Base-by-base conservation (phyloP, 176 grass and related monocot genomes). In the Carex parvula region DNA sequence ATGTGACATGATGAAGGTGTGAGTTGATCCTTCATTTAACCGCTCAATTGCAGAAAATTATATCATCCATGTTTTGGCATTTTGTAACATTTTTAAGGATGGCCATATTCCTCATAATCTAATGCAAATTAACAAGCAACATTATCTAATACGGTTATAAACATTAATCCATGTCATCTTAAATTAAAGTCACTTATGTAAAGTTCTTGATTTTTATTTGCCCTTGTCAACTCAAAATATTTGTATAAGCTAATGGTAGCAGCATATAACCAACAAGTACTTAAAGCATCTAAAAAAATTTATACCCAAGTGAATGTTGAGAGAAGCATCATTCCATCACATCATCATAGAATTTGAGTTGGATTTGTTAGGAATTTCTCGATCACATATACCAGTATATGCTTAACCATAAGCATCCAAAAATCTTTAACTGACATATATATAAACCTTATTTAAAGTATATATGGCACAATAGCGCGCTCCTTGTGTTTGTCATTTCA, bases 331-430 rank as follows among this genome's bases (percentile, higher is more conserved):
- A 57, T 57, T 57, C 52, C 73, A 78, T 57, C 33, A 37, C 35
- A n/a, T 18, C 3, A 64, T 64, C 21, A 71, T 20, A 78, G 52
- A 78, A 56, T 78, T 77, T 78, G 14, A 56, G 48, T 30, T 57
- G 5, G 15, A 78, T 78, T 75, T 75, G 48, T 75, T 20, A 52
- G 46, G 71, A 74, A 75, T 54, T 54, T 54, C 44, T 46, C 21
- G 21, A 52, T 75, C 71, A 26, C 29, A 75, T 75, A 15, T 75
- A 53, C 71, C 70, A 74, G 70, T 74, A 74, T 13, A 74, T 52
- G 70, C 39, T 71, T 71, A 46, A 71, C 20, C 68, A 44, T 17
- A 64, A 44, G 68, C 37, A 44, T 39, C 44, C n/a, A 71, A 42
- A 46, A 12, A 1, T 21, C 39, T 46, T 46, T 71, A 44, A 44